Conservation (phyloP, 176 grass and related monocot genomes). For the Areca catechu region DNA sequence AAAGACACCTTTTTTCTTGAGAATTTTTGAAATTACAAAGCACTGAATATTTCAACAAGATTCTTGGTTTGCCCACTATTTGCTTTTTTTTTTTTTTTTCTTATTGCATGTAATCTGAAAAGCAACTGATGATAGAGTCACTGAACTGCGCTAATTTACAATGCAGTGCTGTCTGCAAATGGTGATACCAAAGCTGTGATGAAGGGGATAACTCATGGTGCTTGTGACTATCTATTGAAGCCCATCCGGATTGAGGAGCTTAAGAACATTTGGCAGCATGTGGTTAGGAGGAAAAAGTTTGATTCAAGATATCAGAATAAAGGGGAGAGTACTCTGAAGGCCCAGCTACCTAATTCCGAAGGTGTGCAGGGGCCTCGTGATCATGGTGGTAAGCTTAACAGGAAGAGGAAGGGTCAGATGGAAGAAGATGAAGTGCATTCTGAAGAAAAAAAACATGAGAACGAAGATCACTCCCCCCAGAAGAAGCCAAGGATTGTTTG, state of each 20-base stretch:
- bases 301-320: background rate
- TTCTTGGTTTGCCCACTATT: too few relatives aligned
- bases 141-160: too few relatives aligned
- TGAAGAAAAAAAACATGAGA: conserved; percentile 17
- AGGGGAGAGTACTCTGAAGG: conserved; percentile 27
- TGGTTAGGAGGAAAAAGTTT: conserved; percentile 14
- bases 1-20: too few relatives aligned
- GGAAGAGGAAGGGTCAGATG: conserved; percentile 22
- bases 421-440: conserved; percentile 3
- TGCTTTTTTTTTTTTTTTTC: too few relatives aligned
- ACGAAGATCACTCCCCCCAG: background rate
- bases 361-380: background rate
- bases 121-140: too few relatives aligned
- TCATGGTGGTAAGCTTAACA: conserved; percentile 12
- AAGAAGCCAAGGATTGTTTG: conserved; percentile 53
- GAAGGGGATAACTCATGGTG: conserved; percentile 39
- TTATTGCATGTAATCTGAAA: too few relatives aligned
- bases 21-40: too few relatives aligned
- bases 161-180: conserved; percentile 49
- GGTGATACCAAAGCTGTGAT: conserved; percentile 23
- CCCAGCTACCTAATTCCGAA: conserved; percentile 15
- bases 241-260: conserved; percentile 33
- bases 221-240: conserved; percentile 50
- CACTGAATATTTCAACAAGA: too few relatives aligned
- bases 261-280: conserved; percentile 53